Base-by-base conservation (phyloP, 805 yeast species). In the Candida methanosorbosa region DNA sequence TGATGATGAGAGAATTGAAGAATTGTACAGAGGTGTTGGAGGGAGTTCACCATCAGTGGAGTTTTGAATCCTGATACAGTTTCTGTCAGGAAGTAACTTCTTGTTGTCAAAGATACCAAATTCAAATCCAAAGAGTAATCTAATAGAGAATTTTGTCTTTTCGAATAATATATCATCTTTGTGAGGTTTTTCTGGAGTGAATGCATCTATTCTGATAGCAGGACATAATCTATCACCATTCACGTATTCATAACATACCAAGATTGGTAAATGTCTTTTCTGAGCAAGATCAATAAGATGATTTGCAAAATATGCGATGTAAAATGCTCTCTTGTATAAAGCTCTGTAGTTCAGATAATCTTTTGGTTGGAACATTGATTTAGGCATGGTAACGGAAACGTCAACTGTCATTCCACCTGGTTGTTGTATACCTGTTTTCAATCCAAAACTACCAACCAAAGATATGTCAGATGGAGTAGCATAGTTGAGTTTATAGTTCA, bases 271-370 rank as follows among this genome's bases (percentile, higher is more conserved):
- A 34, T 72, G 66, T 42, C 72, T 67, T 45, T 69, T 70, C 40
- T 70, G 66, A 15, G 80, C 63, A 27, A 71, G 54, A 0, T 70
- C 57, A 27, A 71, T 67, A 42, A 88, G 61, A 36, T 75, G 67
- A 32, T 78, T 78, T 1, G 94, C 81, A 38, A 92, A 50, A 50
- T 76, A 81, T 2, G 95, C 90, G 37, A 87, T 46, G 50, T 87
- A 92, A 45, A 84, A 90, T 8, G 96, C 77, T 45, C 95, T 72
- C 58, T 92, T 92, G 61, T 90, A 87, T 37, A 86, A 63, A 27
- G 92, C 90, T 52, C 97, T 70, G 61, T 83, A 86, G 60, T 92
- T 92, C 48, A 90, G 64, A 50, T 79, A 85, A 56, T 92, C 98
- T 60, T 92, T 92, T 34, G 80, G 78, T 49, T 81, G 87, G 51